These are phyloP conservation scores for Rubus parviflorus DNA, from an alignment of 306 rosid genomes.

Conservation along the genomic window DNA sequence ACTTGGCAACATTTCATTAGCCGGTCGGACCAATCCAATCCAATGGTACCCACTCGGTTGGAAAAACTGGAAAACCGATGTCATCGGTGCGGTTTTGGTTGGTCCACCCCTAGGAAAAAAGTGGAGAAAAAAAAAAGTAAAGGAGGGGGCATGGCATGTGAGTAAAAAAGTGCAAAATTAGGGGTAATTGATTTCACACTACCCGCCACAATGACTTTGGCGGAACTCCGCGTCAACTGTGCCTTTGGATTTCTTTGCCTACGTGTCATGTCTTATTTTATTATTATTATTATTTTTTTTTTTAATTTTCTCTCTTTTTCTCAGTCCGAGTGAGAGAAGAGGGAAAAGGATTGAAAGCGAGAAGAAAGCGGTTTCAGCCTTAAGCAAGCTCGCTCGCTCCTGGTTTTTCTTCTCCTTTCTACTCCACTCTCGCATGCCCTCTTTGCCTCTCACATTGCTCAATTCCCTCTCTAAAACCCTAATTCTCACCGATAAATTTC, in stretches of 20 bases:
- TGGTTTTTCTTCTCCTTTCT: not conserved
- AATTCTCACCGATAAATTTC: not conserved
- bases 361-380: constrained; percentile 22
- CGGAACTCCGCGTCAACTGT: constrained; percentile 53
- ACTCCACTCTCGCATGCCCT: not conserved
- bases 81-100: not conserved
- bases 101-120: no score
- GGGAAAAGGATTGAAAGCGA: constrained; percentile 5
- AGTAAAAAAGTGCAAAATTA: no score
- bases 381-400: not conserved
- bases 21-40: no score
- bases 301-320: constrained; percentile 16
- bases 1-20: no score
- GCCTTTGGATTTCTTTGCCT: constrained; percentile 33
- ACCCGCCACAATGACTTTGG: constrained; percentile 17
- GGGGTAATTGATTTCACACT: no score
- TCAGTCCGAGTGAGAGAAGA: not conserved
- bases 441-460: constrained; percentile 1
- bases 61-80: no score
- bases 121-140: no score
- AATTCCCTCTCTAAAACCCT: not conserved
- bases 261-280: not conserved
- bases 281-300: not conserved
- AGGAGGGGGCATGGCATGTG: no score
- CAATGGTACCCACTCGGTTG: no score